Conservation (phyloP, 2,329 filamentous ascomycete species). For the Hyphodiscus sp. region DNA sequence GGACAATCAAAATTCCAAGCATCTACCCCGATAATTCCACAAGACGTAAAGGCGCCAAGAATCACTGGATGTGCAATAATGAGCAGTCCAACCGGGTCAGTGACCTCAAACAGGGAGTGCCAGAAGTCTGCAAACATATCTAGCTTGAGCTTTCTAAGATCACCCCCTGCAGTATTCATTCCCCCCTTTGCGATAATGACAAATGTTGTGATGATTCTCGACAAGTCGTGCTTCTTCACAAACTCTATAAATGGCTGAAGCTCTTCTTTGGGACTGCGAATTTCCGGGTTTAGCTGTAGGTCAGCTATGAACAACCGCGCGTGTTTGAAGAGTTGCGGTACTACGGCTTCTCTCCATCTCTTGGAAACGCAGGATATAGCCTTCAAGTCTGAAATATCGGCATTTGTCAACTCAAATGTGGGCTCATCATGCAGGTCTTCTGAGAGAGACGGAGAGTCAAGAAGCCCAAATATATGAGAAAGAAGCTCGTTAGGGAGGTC, state of each 20-base stretch:
- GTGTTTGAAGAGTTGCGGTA: constrained; percentile 54
- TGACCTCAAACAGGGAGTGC: constrained; percentile 45
- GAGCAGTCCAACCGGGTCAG: constrained; percentile 48
- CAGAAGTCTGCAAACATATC: constrained; percentile 37
- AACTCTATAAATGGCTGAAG: constrained; percentile 31
- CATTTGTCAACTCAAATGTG: constrained; percentile 35
- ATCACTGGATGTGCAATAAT: constrained; percentile 56
- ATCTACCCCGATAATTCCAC: constrained; percentile 49
- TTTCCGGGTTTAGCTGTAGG: constrained; percentile 12
- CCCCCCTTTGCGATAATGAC: constrained; percentile 36
- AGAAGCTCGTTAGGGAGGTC: constrained; percentile 56
- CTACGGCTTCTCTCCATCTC: constrained; percentile 43
- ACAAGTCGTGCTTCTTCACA: constrained; percentile 28
- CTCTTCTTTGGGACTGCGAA: constrained; percentile 11
- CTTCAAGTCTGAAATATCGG: constrained; percentile 43
- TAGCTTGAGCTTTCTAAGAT: constrained; percentile 2
- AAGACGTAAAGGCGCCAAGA: constrained; percentile 54
- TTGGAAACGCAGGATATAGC: constrained; percentile 46
- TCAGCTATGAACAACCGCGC: constrained; percentile 34
- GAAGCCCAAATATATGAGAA: constrained; percentile 47
- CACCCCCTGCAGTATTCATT: constrained; percentile 9
- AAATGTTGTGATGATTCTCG: constrained; percentile 39
- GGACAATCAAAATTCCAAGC: constrained; percentile 58
- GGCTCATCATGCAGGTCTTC: constrained; percentile 43
- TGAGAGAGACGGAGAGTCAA: constrained; percentile 46